These are phyloP conservation scores for Rhynchospora pubera DNA, from an alignment of 176 grass and related monocot species.

Conservation along the genomic window DNA sequence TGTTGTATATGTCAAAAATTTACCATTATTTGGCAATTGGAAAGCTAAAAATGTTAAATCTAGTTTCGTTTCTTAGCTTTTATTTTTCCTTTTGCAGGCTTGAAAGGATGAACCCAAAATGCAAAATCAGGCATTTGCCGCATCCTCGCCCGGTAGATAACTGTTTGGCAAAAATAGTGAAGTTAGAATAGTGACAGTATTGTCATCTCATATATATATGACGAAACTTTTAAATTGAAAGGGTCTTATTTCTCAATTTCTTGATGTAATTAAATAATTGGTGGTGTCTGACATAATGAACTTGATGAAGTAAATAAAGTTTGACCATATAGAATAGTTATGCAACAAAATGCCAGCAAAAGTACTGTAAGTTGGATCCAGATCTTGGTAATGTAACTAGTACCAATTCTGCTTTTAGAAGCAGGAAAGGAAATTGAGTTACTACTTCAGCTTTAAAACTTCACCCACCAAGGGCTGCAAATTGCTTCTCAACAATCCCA, in stretches of 20 bases:
- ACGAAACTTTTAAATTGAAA: background rate
- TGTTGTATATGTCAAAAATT: background rate
- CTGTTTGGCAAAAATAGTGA: slow-evolving; percentile 61
- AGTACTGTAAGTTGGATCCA: background rate
- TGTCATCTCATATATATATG: slow-evolving; percentile 42
- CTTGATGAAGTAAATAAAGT: background rate
- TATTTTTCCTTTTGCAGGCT: slow-evolving; percentile 34
- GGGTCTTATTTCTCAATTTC: background rate
- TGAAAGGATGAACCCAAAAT: slow-evolving; percentile 40
- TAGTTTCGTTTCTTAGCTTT: background rate
- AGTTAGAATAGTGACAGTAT: slow-evolving; percentile 49
- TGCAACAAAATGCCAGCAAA: background rate
- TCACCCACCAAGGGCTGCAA: background rate
- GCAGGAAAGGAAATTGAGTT: background rate
- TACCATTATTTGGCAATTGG: background rate
- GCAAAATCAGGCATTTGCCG: slow-evolving; percentile 46
- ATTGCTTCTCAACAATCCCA: too few species aligned
- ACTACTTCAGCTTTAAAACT: background rate
- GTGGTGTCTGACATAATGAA: background rate
- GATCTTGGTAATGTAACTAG: background rate
- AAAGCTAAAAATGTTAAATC: background rate
- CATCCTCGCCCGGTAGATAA: slow-evolving; percentile 74
- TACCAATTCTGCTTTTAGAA: background rate
- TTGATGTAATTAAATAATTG: background rate
- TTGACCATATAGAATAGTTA: background rate